Evolutionary conservation across 306 rosid species (phyloP).

Genomic region (Cercis canadensis): DNA sequence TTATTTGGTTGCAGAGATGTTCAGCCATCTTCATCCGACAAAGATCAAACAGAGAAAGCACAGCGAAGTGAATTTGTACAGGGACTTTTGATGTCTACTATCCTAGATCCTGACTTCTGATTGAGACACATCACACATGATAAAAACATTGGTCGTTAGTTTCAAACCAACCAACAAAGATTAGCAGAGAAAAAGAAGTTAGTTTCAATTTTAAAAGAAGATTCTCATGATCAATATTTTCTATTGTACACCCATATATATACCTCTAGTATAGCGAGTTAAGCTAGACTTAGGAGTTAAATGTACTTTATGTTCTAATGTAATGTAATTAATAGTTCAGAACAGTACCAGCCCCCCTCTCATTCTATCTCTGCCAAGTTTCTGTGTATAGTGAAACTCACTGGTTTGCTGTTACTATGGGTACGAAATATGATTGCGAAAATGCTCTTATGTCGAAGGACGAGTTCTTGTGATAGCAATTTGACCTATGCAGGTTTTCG

Average conservation of each 20-base stretch:
- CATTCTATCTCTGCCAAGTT: neutral
- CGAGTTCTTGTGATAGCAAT: neutral
- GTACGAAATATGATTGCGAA: neutral
- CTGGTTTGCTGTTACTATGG: neutral
- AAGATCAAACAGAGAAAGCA: constrained; percentile 60
- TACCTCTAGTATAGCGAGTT: constrained; percentile 31
- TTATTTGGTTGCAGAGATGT: constrained; percentile 49
- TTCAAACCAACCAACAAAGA: constrained; percentile 16
- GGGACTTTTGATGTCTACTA: constrained; percentile 61
- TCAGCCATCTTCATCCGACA: constrained; percentile 51
- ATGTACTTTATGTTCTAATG: constrained; percentile 27
- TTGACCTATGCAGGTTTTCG: neutral
- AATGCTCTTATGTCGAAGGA: no score
- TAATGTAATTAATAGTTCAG: constrained; percentile 23
- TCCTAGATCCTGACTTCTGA: constrained; percentile 61
- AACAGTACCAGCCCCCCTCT: neutral
- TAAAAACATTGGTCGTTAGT: constrained; percentile 10
- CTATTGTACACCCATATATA: constrained; percentile 26
- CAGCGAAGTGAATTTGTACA: constrained; percentile 61
- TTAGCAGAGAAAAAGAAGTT: neutral
- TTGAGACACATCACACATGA: constrained; percentile 2
- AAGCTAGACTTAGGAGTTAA: constrained; percentile 37
- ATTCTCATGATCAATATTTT: constrained; percentile 26
- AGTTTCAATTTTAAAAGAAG: constrained; percentile 31
- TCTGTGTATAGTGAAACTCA: neutral